A percentile compares a stretch with the other conserved stretches of the same genome.
Conservation (phyloP, 148 eudicot genomes). For the Arctostaphylos glauca region DNA sequence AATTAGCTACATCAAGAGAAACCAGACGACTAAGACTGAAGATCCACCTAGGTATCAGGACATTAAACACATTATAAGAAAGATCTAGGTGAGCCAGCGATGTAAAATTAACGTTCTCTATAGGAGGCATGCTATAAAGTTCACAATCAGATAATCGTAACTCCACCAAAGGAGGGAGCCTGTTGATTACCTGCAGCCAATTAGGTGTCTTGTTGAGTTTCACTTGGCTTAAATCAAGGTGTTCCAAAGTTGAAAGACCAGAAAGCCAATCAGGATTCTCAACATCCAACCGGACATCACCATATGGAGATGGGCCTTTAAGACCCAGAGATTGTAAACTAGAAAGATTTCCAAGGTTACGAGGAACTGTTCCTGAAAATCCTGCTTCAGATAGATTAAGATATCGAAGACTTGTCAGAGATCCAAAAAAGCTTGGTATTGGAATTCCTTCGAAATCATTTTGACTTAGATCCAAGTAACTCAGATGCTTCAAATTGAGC, state of each 20-base stretch:
- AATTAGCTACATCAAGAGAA: neutral
- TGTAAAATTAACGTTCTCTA: neutral
- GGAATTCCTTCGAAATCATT: constrained; percentile 20
- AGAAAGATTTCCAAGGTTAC: constrained; percentile 5
- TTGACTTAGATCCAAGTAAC: constrained; percentile 12
- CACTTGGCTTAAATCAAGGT: neutral
- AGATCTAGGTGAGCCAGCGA: neutral
- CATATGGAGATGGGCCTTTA: neutral
- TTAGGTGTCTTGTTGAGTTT: neutral
- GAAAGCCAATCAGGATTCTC: neutral
- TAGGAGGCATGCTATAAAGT: neutral
- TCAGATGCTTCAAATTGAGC: constrained; percentile 12
- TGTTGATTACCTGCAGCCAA: constrained; percentile 4
- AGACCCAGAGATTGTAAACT: neutral
- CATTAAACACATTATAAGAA: neutral
- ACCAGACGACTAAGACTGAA: neutral
- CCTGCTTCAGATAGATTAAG: neutral
- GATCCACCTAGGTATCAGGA: neutral
- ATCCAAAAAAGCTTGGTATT: neutral
- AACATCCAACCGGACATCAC: too few relatives aligned
- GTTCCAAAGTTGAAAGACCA: neutral
- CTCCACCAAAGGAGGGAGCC: neutral
- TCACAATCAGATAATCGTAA: neutral
- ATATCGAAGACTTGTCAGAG: neutral
- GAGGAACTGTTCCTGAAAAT: neutral